A percentile compares a stretch with the other conserved stretches of the same genome.
These are phyloP conservation scores for Cordyceps farinosa DNA, from an alignment of 2,329 filamentous ascomycete species.

Conservation along the genomic window DNA sequence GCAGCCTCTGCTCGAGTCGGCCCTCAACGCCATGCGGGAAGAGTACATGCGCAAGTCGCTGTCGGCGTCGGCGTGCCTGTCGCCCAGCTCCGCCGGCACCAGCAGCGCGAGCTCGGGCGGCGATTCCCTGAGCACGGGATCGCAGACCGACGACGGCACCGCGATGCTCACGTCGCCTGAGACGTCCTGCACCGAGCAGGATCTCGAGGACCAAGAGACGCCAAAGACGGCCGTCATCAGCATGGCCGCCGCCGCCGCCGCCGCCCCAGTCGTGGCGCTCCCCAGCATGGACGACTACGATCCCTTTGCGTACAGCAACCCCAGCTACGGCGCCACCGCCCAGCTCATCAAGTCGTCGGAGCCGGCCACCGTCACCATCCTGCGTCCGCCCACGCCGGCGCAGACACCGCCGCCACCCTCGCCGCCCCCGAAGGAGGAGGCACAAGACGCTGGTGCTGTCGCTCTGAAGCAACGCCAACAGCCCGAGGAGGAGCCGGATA, in stretches of 20 bases:
- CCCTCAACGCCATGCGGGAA: conserved; percentile 44
- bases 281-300: conserved; percentile 42
- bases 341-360: conserved; percentile 23
- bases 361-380: conserved; percentile 26
- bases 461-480: background rate
- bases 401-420: conserved; percentile 38
- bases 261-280: background rate
- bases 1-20: conserved; percentile 42
- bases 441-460: background rate
- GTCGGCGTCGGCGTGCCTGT: background rate
- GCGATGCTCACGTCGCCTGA: background rate
- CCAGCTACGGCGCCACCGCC: conserved; percentile 20
- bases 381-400: conserved; percentile 41
- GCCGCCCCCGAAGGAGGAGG: conserved; percentile 15
- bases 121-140: background rate
- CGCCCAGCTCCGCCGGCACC: background rate
- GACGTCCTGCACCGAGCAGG: background rate
- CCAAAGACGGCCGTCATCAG: conserved; percentile 1
- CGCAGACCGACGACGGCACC: conserved; percentile 6
- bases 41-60: conserved; percentile 12
- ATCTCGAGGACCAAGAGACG: background rate
- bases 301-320: conserved; percentile 39
- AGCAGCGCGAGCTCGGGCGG: background rate
- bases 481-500: background rate
- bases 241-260: background rate